These are phyloP conservation scores for Sporothrix pallida DNA, from an alignment of 2,329 filamentous ascomycete species.

Conservation along the genomic window DNA sequence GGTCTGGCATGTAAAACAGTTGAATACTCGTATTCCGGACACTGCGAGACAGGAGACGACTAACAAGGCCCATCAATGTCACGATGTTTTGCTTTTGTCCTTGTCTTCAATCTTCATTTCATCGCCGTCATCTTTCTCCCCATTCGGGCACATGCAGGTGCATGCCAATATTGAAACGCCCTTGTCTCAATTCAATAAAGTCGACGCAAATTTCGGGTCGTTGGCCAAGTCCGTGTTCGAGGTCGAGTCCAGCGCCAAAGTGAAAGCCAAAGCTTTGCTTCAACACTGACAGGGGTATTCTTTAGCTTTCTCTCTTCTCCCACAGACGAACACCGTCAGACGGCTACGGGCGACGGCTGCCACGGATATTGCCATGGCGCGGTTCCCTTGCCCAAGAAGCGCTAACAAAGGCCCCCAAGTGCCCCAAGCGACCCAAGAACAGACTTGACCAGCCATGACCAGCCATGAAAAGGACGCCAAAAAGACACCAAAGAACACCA, in stretches of 20 bases:
- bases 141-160: neutral
- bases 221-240: neutral
- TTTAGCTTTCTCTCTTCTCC: neutral
- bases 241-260: too few species aligned
- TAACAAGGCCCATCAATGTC: too few species aligned
- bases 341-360: neutral
- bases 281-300: too few species aligned
- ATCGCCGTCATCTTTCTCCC: neutral
- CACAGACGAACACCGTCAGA: too few species aligned
- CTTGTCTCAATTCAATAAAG: neutral
- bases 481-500: slow-evolving; percentile 5
- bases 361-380: slow-evolving; percentile 18
- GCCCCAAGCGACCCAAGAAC: neutral
- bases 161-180: slow-evolving; percentile 24
- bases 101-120: neutral
- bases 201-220: neutral
- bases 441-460: too few species aligned
- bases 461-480: neutral
- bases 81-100: neutral
- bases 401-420: neutral
- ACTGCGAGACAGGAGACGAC: neutral
- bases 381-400: neutral
- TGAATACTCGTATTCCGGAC: slow-evolving; percentile 20
- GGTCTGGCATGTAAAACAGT: slow-evolving; percentile 19
- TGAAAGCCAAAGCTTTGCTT: too few species aligned